These are phyloP conservation scores for Trichoderma virens DNA, from an alignment of 495 filamentous ascomycete genomes.

Conservation along the genomic window DNA sequence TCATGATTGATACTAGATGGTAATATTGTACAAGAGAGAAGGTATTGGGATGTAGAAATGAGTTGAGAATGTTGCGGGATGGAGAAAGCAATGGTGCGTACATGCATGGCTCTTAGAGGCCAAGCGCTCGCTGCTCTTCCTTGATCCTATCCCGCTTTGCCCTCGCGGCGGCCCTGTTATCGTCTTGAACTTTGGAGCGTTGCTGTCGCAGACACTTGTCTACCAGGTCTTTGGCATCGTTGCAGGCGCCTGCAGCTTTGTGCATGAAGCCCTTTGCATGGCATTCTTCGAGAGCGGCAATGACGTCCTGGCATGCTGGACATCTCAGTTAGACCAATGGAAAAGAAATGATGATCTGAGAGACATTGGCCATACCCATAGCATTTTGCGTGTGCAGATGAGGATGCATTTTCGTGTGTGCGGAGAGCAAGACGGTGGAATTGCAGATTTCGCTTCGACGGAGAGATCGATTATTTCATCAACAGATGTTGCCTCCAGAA, in stretches of 20 bases:
- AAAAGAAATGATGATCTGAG: not conserved
- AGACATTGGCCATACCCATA: conserved; percentile 47
- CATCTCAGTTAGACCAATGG: not conserved
- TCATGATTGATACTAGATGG: not conserved
- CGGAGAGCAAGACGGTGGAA: not conserved
- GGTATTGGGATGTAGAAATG: not conserved
- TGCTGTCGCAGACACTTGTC: conserved; percentile 75
- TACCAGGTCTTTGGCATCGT: conserved; percentile 69
- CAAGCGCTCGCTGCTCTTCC: conserved; percentile 11
- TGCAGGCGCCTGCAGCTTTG: conserved; percentile 86
- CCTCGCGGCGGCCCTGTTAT: conserved; percentile 66
- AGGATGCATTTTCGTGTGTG: conserved; percentile 72
- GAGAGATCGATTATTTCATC: not conserved
- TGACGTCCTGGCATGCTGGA: conserved; percentile 85
- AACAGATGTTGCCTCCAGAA: not conserved
- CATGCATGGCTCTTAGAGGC: not conserved
- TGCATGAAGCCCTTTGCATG: conserved; percentile 86
- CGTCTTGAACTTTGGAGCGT: conserved; percentile 62
- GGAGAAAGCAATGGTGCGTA: not conserved
- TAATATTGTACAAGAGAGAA: not conserved
- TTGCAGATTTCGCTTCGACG: not conserved
- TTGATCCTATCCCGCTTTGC: conserved; percentile 59
- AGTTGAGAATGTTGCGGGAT: not conserved
- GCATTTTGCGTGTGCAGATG: conserved; percentile 91
- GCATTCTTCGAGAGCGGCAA: conserved; percentile 89